Conservation (phyloP, 2,329 filamentous ascomycete genomes). For the Aspergillus spinulosporus region DNA sequence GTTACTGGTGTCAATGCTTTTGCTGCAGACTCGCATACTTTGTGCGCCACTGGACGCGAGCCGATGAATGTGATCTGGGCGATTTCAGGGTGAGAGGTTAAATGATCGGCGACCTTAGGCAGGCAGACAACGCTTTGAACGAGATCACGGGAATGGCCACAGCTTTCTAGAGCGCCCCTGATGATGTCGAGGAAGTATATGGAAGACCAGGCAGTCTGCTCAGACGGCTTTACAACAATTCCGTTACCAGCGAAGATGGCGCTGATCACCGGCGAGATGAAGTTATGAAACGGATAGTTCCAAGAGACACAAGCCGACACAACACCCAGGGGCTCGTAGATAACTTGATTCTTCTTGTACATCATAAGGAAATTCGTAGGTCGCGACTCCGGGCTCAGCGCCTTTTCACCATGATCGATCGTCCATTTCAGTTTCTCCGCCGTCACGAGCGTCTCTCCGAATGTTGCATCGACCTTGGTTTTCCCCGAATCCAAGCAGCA, state of each 20-base stretch:
- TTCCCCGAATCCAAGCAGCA: slow-evolving; percentile 94
- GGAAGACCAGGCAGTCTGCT: slow-evolving; percentile 93
- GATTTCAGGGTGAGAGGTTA: slow-evolving; percentile 83
- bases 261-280: slow-evolving; percentile 87
- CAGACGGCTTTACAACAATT: slow-evolving; percentile 89
- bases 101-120: slow-evolving; percentile 74
- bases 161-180: slow-evolving; percentile 74
- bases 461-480: slow-evolving; percentile 88
- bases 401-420: slow-evolving; percentile 81
- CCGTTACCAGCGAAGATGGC: slow-evolving; percentile 88
- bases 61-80: slow-evolving; percentile 96
- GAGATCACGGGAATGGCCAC: slow-evolving; percentile 77
- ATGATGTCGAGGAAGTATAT: slow-evolving; percentile 78
- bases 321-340: slow-evolving; percentile 89
- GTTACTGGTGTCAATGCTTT: slow-evolving; percentile 83
- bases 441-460: slow-evolving; percentile 93
- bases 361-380: slow-evolving; percentile 91
- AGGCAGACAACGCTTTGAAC: slow-evolving; percentile 87
- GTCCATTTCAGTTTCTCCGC: slow-evolving; percentile 95
- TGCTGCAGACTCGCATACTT: slow-evolving; percentile 83
- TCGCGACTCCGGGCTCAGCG: slow-evolving; percentile 68
- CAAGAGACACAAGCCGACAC: slow-evolving; percentile 91
- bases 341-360: slow-evolving; percentile 89
- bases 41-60: slow-evolving; percentile 79
- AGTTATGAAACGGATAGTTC: slow-evolving; percentile 97